Base-by-base conservation (phyloP, 345 rosid genomes). In the Syzygium aromaticum region DNA sequence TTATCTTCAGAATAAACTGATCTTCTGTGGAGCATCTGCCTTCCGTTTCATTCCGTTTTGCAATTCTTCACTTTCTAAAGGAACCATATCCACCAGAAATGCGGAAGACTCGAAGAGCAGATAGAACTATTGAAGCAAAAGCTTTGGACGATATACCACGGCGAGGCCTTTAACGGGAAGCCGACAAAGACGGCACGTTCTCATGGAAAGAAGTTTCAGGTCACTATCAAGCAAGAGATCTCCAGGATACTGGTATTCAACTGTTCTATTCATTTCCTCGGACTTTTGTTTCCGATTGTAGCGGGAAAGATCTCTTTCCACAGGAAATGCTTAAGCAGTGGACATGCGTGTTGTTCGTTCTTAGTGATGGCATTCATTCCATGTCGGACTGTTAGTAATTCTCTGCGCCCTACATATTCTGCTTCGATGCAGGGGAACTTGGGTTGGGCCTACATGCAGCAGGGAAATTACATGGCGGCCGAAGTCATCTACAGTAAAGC, bases 361-460 rank as follows among this genome's bases (percentile, higher is more conserved):
- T 0, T 73, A 19, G 82, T 73, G 82, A 73, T 73, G 38, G 82
- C 82, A 38, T 73, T 73, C 82, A 38, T 38, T 73, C 4, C 82
- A 19, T 38, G 49, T 43, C 19, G 82, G 49, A 19, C 82, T 73
- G 4, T 21, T 19, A 4, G 25, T 73, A 19, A 80, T 83, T 23
- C 8, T 73, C 67, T 51, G 22, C 78, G n/a, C 63, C 9, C 53
- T 30, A 33, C 38, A 25, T 30, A 12, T 11, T 33, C 88, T 78
- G 85, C 80, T 86, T 78, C 59, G 46, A 85, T 43, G 38, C 89
- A 95, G 99, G 99, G 99, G 33, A 96, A 96, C 91, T 92, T 98
- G 87, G 99, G 98, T 13, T 98, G 98, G 99, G 99, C 99, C 57
- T 95, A 98, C 87, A 96, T 96, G 99, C 99, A 96, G 85, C 92